Evolutionary conservation across 2,329 filamentous ascomycete species (phyloP), one percentile per base, ranked within the genome.

Genomic region (Neurospora sp.): DNA sequence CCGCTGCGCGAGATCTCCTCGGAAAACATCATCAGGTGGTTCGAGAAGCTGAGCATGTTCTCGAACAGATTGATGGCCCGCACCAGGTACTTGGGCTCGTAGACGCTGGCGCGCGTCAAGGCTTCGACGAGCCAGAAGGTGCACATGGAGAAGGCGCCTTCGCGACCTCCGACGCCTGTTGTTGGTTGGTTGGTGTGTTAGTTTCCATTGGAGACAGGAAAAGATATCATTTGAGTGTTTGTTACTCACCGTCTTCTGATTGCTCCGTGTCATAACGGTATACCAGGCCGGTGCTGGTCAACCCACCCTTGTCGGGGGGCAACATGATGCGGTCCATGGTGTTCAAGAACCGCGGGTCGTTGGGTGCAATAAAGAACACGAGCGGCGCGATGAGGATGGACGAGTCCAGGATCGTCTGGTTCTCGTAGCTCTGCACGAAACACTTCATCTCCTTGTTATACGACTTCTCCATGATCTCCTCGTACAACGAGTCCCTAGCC

Each of bases 51-150:
- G 33, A 93, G 82, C 84, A 93, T 91, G 76, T 92, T 93, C 79
- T 93, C 91, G 74, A 93, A 93, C 58, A 93, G 82, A 73, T 86
- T 90, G 73, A 91, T 84, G 7, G 91, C 87, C 11, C 84, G 82
- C 13, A 82, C 78, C 23, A 90, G 81, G 74, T 91, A 91, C 73
- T 86, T 89, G n/a, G 82, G 82, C 73, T 91, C 88, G 77, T 91
- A 90, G 67, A 84, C 81, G 74, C 85, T 81, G 73, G 90, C 90
- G 39, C 91, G 85, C 38, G 90, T 92, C 80, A 93, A 85, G 33
- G 91, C 90, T 79, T 93, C 91, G 13, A 93, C 90, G 0, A 93
- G 86, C 91, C 91, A 93, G 78, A 93, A 93, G 0, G 91, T 93
- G 76, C 91, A 93, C 90, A 93, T 93, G 76, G 86, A 89, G 77